Evolutionary conservation across 768 basidiomycete species (phyloP).

Genomic region (Hypsizygus marmoreus): DNA sequence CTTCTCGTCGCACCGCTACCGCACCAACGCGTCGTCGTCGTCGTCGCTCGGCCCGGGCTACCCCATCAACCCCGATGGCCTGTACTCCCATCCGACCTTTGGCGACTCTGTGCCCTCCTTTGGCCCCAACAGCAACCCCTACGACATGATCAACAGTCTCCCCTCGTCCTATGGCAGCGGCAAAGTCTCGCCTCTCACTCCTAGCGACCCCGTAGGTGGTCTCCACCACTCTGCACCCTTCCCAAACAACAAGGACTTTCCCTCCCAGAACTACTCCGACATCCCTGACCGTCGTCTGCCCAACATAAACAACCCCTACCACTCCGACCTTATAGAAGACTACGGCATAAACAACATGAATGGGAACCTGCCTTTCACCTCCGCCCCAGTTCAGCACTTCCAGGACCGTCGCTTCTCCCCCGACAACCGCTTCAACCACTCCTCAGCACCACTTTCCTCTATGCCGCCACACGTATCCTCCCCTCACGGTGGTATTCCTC

Average conservation of each 20-base stretch:
- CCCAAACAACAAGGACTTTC: slow-evolving; percentile 58
- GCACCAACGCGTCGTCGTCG: slow-evolving; percentile 71
- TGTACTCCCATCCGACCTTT: slow-evolving; percentile 64
- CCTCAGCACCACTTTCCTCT: slow-evolving; percentile 36
- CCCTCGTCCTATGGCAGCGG: slow-evolving; percentile 70
- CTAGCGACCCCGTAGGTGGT: slow-evolving; percentile 60
- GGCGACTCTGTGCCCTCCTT: slow-evolving; percentile 62
- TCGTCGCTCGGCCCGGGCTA: slow-evolving; percentile 65
- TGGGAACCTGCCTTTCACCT: slow-evolving; percentile 47
- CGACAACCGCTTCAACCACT: slow-evolving; percentile 54
- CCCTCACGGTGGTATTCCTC: slow-evolving; percentile 64
- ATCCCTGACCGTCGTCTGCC: slow-evolving; percentile 61
- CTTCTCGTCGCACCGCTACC: slow-evolving; percentile 63
- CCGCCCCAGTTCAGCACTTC: slow-evolving; percentile 57
- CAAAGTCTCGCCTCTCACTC: slow-evolving; percentile 76
- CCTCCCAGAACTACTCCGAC: slow-evolving; percentile 58
- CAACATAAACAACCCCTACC: slow-evolving; percentile 48
- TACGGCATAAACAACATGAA: slow-evolving; percentile 54
- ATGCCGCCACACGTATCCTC: slow-evolving; percentile 55
- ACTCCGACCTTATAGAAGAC: slow-evolving; percentile 64
- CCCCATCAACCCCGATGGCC: slow-evolving; percentile 51
- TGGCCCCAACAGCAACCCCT: slow-evolving; percentile 49
- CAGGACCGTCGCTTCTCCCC: slow-evolving; percentile 59
- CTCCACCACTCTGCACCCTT: slow-evolving; percentile 53
- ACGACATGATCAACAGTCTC: slow-evolving; percentile 65